Percentiles rank a stretch among this genome's conserved stretches.
These are phyloP conservation scores for Podaxis mareebaensis DNA, from an alignment of 768 basidiomycete genomes.

Conservation along the genomic window DNA sequence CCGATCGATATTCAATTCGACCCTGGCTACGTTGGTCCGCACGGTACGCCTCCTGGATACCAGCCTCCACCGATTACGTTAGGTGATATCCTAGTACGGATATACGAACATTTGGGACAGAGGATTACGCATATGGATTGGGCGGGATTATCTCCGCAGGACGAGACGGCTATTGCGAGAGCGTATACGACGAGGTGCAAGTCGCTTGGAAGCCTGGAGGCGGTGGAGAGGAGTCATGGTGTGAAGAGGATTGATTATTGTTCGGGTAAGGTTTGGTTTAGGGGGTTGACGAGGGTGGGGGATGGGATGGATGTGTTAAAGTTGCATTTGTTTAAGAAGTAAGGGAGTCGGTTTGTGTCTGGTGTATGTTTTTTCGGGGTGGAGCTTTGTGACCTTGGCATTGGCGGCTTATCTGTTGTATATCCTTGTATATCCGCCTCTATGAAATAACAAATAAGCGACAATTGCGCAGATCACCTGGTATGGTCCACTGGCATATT, in stretches of 20 bases:
- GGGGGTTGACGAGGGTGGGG: conserved; percentile 45
- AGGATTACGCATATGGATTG: conserved; percentile 44
- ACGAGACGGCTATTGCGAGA: conserved; percentile 33
- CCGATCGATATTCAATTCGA: conserved; percentile 53
- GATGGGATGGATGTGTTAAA: conserved; percentile 39
- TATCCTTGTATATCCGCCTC: background rate
- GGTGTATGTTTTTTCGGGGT: background rate
- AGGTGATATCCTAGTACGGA: conserved; percentile 55
- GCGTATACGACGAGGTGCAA: conserved; percentile 42
- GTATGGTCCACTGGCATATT: too few species aligned
- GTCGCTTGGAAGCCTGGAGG: conserved; percentile 27
- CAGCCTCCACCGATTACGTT: conserved; percentile 49
- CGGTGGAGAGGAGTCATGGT: conserved; percentile 45
- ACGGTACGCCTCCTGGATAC: conserved; percentile 17
- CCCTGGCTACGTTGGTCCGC: conserved; percentile 10
- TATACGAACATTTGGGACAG: conserved; percentile 49
- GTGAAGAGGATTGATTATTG: conserved; percentile 66
- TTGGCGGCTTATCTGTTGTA: background rate
- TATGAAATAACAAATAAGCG: background rate
- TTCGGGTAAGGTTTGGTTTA: conserved; percentile 44
- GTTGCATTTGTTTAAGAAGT: conserved; percentile 21
- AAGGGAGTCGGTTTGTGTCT: background rate
- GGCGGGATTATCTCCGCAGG: conserved; percentile 28
- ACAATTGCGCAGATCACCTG: too few species aligned
- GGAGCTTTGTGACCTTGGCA: background rate